Percentiles rank a stretch among this genome's conserved stretches.
Conservation (phyloP, 179 eudicot genomes). For the Beta macrorhiza region DNA sequence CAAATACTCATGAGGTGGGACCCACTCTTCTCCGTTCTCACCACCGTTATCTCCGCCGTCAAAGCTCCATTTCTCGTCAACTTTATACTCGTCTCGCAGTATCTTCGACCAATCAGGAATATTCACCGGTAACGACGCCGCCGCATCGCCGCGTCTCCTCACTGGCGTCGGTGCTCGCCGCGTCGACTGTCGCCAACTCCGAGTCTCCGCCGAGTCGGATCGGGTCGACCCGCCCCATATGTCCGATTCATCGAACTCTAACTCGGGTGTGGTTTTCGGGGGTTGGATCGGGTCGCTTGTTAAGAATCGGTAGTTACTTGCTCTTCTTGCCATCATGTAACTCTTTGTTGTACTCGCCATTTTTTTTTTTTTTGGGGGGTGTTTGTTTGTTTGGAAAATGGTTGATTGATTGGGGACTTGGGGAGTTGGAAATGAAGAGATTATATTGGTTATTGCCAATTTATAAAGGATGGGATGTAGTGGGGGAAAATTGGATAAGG, state of each 20-base stretch:
- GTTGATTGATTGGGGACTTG: neutral
- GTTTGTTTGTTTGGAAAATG: neutral
- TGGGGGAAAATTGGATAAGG: slow-evolving; percentile 16
- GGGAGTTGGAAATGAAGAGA: neutral
- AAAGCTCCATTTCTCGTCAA: slow-evolving; percentile 27
- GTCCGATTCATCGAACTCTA: slow-evolving; percentile 60
- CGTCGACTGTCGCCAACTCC: slow-evolving; percentile 19
- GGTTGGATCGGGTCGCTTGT: slow-evolving; percentile 24
- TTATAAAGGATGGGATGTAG: neutral
- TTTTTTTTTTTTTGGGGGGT: neutral
- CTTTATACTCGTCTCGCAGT: slow-evolving; percentile 44
- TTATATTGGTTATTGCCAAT: neutral
- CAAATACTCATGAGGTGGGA: slow-evolving; percentile 71
- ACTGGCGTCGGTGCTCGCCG: slow-evolving; percentile 11
- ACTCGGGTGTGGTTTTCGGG: slow-evolving; percentile 20
- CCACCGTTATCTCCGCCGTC: slow-evolving; percentile 33
- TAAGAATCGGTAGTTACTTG: slow-evolving; percentile 45
- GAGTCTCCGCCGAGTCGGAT: slow-evolving; percentile 37
- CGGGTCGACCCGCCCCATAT: slow-evolving; percentile 45
- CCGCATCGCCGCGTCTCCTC: slow-evolving; percentile 17
- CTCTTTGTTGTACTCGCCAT: slow-evolving; percentile 47
- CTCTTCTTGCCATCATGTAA: slow-evolving; percentile 32
- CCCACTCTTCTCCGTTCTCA: slow-evolving; percentile 35
- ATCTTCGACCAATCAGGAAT: slow-evolving; percentile 84
- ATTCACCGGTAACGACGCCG: slow-evolving; percentile 60